These are phyloP conservation scores for Bondarzewia mesenterica DNA, from an alignment of 1,284 basidiomycete species.

Conservation along the genomic window DNA sequence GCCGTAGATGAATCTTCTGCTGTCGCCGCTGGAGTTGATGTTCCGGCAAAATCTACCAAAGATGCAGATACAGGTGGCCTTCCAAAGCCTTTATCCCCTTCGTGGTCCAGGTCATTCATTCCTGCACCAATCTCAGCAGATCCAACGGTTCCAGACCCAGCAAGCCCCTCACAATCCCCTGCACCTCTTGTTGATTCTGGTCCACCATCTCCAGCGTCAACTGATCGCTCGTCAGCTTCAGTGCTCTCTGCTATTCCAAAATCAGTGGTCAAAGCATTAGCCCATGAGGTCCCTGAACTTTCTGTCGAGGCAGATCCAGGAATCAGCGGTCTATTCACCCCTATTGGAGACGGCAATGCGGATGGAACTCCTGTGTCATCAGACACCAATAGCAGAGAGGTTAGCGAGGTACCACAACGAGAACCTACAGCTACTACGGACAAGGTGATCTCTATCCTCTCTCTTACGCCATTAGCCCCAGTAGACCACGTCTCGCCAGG, in stretches of 20 bases:
- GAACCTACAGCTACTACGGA: not conserved
- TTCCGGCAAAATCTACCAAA: not conserved
- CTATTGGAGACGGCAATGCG: constrained; percentile 7
- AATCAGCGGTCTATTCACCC: constrained; percentile 12
- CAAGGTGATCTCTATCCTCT: not conserved
- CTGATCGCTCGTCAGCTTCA: not conserved
- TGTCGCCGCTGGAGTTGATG: not conserved
- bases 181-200: too few species aligned
- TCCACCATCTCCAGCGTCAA: not conserved
- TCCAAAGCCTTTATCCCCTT: not conserved
- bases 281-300: constrained; percentile 1
- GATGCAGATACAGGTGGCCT: not conserved
- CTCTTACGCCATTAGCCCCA: not conserved
- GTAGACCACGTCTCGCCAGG: not conserved
- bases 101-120: constrained; percentile 12
- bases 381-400: constrained; percentile 1
- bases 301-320: not conserved
- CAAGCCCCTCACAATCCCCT: constrained; percentile 6
- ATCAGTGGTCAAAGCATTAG: constrained; percentile 3
- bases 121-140: constrained; percentile 36
- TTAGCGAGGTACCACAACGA: not conserved
- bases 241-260: constrained; percentile 4
- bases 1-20: not conserved
- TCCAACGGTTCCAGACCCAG: constrained; percentile 31
- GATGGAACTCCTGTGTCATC: constrained; percentile 8